A percentile compares a stretch with the other conserved stretches of the same genome.
phyloP scores from a whole-genome alignment of 1,139 yeast genomes.

The Candida glucosophila region DNA sequence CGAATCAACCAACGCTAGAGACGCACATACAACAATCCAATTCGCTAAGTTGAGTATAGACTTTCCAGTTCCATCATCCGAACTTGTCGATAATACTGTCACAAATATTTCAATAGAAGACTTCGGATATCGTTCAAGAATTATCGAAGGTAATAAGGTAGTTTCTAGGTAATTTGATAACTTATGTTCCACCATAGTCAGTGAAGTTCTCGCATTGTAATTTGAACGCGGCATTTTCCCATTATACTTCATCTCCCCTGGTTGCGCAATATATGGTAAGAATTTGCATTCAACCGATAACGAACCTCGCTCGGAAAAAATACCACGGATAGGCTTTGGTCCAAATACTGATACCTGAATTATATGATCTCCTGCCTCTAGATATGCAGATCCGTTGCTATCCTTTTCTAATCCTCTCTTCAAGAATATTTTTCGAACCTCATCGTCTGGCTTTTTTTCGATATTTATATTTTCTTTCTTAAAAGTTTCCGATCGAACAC shows the following conservation, averaged over 20 bases:
- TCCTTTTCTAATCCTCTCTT: conserved; percentile 59
- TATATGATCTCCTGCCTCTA: conserved; percentile 58
- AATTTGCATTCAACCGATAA: conserved; percentile 61
- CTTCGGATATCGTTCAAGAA: conserved; percentile 76
- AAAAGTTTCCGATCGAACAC: conserved; percentile 7
- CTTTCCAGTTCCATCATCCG: conserved; percentile 21
- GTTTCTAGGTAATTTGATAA: conserved; percentile 50
- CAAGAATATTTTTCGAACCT: conserved; percentile 34
- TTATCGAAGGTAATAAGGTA: conserved; percentile 50
- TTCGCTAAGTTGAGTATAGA: conserved; percentile 28
- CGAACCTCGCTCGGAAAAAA: conserved; percentile 62
- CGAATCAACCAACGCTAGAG: conserved; percentile 75
- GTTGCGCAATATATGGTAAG: conserved; percentile 40
- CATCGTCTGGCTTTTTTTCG: conserved; percentile 7
- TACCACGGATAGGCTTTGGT: conserved; percentile 78
- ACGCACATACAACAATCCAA: conserved; percentile 50
- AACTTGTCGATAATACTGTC: conserved; percentile 44
- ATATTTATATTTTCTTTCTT: conserved; percentile 1
- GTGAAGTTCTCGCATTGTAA: conserved; percentile 25
- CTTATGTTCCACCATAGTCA: conserved; percentile 41
- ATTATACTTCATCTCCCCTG: conserved; percentile 20
- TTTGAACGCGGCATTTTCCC: conserved; percentile 9
- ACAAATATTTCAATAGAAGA: conserved; percentile 77
- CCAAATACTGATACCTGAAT: conserved; percentile 76
- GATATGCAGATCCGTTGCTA: conserved; percentile 76